phyloP scores from a whole-genome alignment of 106 monocot genomes.

The Triglochin maritima region DNA sequence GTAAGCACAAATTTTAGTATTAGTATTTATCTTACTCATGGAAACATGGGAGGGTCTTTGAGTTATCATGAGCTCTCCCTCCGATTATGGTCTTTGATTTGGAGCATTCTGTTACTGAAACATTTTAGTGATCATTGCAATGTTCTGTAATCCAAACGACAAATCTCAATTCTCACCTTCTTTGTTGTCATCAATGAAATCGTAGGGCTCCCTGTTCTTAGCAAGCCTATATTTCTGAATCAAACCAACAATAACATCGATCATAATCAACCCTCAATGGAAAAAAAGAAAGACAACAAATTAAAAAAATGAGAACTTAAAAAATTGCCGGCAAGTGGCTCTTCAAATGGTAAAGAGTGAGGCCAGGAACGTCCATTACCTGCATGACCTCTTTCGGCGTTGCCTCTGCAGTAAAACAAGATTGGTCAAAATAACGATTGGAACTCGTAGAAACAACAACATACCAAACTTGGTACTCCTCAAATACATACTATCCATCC shows the following conservation, averaged over 20 bases:
- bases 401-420: conserved; percentile 34
- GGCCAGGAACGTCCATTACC: conserved; percentile 61
- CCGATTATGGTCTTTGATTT: background rate
- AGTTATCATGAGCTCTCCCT: background rate
- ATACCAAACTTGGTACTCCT: background rate
- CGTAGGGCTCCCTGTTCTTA: background rate
- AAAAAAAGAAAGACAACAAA: background rate
- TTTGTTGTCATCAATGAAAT: conserved; percentile 5
- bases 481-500: background rate
- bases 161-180: conserved; percentile 22
- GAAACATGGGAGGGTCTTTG: background rate
- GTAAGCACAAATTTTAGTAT: background rate
- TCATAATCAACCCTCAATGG: background rate
- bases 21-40: background rate
- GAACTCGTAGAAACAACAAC: conserved; percentile 1
- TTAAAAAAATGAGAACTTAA: background rate
- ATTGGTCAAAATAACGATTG: background rate
- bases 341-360: conserved; percentile 78
- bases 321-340: conserved; percentile 66
- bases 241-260: background rate
- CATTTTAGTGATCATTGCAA: no score
- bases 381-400: conserved; percentile 63
- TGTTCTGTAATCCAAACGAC: background rate
- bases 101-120: background rate
- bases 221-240: conserved; percentile 72